Evolutionary conservation across 805 yeast species (phyloP).

Genomic region (Saccharomyces eubayanus): DNA sequence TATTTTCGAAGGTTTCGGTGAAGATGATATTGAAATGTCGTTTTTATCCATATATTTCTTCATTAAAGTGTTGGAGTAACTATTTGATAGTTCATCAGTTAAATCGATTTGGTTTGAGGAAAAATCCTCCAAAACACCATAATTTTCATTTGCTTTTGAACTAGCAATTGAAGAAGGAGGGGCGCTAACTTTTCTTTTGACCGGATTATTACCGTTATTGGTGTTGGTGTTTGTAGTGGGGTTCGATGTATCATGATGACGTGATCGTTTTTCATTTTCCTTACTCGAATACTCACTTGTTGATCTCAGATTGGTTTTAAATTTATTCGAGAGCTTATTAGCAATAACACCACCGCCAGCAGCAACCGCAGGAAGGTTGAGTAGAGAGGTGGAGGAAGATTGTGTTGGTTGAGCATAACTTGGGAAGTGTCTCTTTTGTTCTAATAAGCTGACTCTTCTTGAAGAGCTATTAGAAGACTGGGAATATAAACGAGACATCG

Average conservation of each 20-base stretch:
- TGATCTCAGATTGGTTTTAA: constrained; percentile 12
- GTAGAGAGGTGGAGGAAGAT: constrained; percentile 9
- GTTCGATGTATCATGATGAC: constrained; percentile 1
- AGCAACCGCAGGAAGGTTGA: neutral
- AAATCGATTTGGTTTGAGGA: constrained; percentile 19
- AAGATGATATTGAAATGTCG: constrained; percentile 2
- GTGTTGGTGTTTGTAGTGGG: neutral
- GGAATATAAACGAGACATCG: constrained; percentile 1
- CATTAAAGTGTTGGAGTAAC: constrained; percentile 19
- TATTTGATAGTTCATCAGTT: constrained; percentile 22
- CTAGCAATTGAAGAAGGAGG: constrained; percentile 12
- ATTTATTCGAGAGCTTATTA: neutral
- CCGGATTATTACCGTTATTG: constrained; percentile 2
- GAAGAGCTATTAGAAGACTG: constrained; percentile 35
- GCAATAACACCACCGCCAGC: neutral
- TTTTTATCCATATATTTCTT: constrained; percentile 21
- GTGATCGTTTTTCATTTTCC: constrained; percentile 5
- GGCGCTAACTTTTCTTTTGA: constrained; percentile 21
- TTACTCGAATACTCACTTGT: constrained; percentile 19
- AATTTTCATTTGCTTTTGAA: neutral
- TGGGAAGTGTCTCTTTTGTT: constrained; percentile 17
- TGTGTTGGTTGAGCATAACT: constrained; percentile 29
- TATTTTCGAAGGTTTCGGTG: constrained; percentile 1
- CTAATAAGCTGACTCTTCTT: constrained; percentile 29
- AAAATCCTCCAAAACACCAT: neutral